Conservation (phyloP, 2,329 filamentous ascomycete genomes). For the Alternaria gansuensis region DNA sequence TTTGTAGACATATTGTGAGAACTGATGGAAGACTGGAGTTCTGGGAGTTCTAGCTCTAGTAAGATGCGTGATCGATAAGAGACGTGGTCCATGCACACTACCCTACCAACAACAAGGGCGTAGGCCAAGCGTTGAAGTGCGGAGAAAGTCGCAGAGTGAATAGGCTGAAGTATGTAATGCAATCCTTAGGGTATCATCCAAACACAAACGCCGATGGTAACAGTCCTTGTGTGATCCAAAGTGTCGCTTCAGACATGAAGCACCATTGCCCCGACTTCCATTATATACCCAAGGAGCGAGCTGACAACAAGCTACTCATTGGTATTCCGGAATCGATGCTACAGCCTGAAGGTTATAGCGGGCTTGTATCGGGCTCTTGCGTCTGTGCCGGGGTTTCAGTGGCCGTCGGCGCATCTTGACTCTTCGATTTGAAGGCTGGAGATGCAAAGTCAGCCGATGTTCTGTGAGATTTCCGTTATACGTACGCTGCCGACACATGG, state of each 20-base stretch:
- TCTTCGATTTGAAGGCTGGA: slow-evolving; percentile 53
- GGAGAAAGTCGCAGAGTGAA: slow-evolving; percentile 1
- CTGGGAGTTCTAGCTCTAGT: slow-evolving; percentile 37
- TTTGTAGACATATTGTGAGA: slow-evolving; percentile 43
- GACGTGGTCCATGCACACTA: slow-evolving; percentile 33
- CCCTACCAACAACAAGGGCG: slow-evolving; percentile 21
- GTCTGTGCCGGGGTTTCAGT: slow-evolving; percentile 23
- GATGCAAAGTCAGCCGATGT: slow-evolving; percentile 23
- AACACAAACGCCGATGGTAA: slow-evolving; percentile 27
- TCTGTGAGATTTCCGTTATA: not conserved
- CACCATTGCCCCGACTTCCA: not conserved
- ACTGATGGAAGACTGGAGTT: slow-evolving; percentile 32
- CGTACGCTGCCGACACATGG: slow-evolving; percentile 96
- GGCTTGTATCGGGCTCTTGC: slow-evolving; percentile 36
- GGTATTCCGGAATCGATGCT: not conserved
- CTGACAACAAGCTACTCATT: not conserved
- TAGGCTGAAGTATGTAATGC: slow-evolving; percentile 7
- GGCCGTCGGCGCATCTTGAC: slow-evolving; percentile 41
- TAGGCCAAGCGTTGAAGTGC: slow-evolving; percentile 1
- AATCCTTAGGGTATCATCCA: slow-evolving; percentile 38
- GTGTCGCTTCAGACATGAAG: not conserved
- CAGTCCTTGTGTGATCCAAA: slow-evolving; percentile 5
- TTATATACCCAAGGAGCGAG: not conserved
- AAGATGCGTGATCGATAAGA: slow-evolving; percentile 35
- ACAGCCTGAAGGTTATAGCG: slow-evolving; percentile 8